Percentiles rank a stretch among this genome's conserved stretches.
Evolutionary conservation across 805 yeast genomes (phyloP).

Genomic region (Candida takata): DNA sequence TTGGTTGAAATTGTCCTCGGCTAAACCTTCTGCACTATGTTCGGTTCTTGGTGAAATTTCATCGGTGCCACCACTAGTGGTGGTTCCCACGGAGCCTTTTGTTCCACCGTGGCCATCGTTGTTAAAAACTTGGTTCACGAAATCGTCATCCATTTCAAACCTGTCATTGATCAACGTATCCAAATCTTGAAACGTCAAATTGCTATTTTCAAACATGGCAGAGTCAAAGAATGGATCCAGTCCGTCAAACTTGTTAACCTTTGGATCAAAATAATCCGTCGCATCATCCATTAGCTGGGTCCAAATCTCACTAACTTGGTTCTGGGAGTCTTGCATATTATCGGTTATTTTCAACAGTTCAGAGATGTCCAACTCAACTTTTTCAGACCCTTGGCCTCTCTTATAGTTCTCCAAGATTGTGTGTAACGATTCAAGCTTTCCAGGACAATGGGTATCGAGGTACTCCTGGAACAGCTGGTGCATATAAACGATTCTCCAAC

Average conservation of each 20-base stretch:
- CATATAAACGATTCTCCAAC: constrained; percentile 24
- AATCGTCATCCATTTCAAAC: not conserved
- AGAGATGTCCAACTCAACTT: constrained; percentile 3
- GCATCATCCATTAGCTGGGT: constrained; percentile 18
- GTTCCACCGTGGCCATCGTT: too few relatives aligned
- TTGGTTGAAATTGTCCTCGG: not conserved
- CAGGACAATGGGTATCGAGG: constrained; percentile 14
- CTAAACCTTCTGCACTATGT: constrained; percentile 1
- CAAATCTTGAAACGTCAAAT: constrained; percentile 9
- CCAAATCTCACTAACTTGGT: constrained; percentile 16
- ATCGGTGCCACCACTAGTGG: constrained; percentile 9
- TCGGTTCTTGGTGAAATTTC: constrained; percentile 17
- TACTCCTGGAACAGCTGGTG: constrained; percentile 19
- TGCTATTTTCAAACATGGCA: not conserved
- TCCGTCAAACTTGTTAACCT: constrained; percentile 14
- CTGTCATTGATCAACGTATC: constrained; percentile 1
- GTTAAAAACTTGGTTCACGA: too few relatives aligned
- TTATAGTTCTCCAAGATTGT: constrained; percentile 3
- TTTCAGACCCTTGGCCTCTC: not conserved
- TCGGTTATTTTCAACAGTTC: not conserved
- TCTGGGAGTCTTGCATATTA: constrained; percentile 1
- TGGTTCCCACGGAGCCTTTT: not conserved
- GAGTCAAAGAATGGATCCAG: constrained; percentile 21
- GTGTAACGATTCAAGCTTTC: constrained; percentile 12
- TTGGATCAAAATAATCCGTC: constrained; percentile 24